Percentiles rank a stretch among this genome's conserved stretches.
phyloP scores from a whole-genome alignment of 345 rosid genomes.

The Brassica rapa region DNA sequence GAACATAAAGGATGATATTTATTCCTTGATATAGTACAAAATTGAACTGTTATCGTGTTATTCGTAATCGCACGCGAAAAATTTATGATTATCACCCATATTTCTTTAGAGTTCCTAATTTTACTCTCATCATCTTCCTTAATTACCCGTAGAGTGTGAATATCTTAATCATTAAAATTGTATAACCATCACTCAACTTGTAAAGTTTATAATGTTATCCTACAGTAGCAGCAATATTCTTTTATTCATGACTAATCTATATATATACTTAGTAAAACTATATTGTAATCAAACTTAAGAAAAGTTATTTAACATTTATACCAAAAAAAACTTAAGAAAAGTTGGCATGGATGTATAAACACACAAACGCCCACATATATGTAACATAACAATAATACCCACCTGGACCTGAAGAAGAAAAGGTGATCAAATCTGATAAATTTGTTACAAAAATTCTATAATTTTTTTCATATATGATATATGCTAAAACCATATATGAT shows the following conservation, averaged over 20 bases:
- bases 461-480: background rate
- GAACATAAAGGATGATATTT: constrained; percentile 26
- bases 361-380: background rate
- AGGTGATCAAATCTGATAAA: background rate
- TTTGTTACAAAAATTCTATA: background rate
- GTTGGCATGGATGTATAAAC: background rate
- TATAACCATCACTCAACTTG: background rate
- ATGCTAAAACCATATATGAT: too few relatives aligned
- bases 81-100: constrained; percentile 1
- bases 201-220: background rate
- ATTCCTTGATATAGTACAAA: constrained; percentile 7
- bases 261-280: background rate
- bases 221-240: background rate
- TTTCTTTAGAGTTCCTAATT: constrained; percentile 23
- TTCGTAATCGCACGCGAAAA: constrained; percentile 33
- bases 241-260: background rate
- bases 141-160: constrained; percentile 9
- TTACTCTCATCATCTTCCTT: constrained; percentile 4
- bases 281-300: constrained; percentile 1
- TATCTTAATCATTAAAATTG: constrained; percentile 18
- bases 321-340: background rate
- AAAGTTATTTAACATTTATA: background rate
- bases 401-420: background rate
- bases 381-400: background rate
- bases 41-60: constrained; percentile 7